Evolutionary conservation across 108 stramenopile genomes (phyloP).

Genomic region (Ochromonas danica): DNA sequence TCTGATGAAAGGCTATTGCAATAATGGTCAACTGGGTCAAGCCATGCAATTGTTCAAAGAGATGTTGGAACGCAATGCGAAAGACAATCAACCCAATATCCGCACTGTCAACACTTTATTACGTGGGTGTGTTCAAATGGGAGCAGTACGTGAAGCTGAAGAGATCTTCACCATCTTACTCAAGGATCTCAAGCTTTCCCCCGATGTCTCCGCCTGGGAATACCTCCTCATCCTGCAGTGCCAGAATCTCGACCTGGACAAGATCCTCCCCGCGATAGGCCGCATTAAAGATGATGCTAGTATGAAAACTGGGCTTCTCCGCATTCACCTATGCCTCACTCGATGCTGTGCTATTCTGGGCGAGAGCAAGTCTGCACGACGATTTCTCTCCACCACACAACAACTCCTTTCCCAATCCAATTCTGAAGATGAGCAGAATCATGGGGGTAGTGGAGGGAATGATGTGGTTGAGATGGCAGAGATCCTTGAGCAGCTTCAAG

Average conservation of each 20-base stretch:
- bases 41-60: neutral
- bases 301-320: constrained; percentile 2
- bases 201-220: constrained; percentile 24
- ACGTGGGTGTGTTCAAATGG: constrained; percentile 27
- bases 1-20: constrained; percentile 31
- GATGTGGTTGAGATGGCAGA: too few species aligned
- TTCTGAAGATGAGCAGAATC: too few species aligned
- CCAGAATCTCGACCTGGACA: neutral
- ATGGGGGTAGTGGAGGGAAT: too few species aligned
- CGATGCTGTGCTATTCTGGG: neutral
- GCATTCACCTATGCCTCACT: neutral
- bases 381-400: too few species aligned
- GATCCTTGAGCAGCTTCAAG: too few species aligned
- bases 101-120: constrained; percentile 21
- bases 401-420: too few species aligned
- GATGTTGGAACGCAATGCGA: constrained; percentile 18
- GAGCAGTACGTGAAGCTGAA: neutral
- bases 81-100: constrained; percentile 18
- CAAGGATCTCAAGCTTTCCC: neutral
- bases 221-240: neutral
- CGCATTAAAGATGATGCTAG: neutral
- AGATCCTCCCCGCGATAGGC: neutral
- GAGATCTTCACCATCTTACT: neutral
- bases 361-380: constrained; percentile 21
- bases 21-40: neutral